Base-by-base conservation (phyloP, 2,329 filamentous ascomycete species). In the Rhytidhysteron rufulum region DNA sequence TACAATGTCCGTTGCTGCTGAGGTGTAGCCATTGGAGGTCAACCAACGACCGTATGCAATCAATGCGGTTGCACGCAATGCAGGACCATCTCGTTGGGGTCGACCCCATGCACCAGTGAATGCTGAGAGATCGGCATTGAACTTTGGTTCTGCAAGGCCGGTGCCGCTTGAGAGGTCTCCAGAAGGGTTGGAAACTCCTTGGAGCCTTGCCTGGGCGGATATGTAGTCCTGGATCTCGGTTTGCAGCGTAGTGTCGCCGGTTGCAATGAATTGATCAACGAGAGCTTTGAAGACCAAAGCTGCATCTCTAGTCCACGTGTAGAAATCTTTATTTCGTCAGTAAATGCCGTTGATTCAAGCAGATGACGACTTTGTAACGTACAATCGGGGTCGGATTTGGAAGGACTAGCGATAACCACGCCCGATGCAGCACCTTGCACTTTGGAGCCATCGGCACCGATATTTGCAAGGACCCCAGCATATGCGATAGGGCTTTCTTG, bases 31-130 rank as follows among this genome's bases (percentile, higher is more conserved):
- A 45, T 86, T 84, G 31, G 68, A 68, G 36, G 88, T 67, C 20
- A 91, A 69, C 79, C 84, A 88, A 55, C 83, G 81, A 5, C 83
- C 78, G 57, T 90, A 93, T 0, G 73, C 73, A 39, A 86, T 83
- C 54, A 93, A 65, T 2, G 87, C 79, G 33, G 80, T 87, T 1
- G 86, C 86, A 37, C 88, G 77, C 29, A 93, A 75, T 17, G 87
- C 80, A 18, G 88, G 87, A 0, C 87, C 87, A 63, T 93, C 87
- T 31, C 84, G 75, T 64, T 93, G 87, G 10, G 87, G 87, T 16
- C 87, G 79, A 20, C 85, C 86, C 87, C 87, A 91, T 5, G 68
- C 58, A 20, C 78, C 83, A 2, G 79, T 85, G 59, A 79, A 89
- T 6, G 79, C 71, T 8, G 70, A 77, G 43, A 77, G 65, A 48